These are phyloP conservation scores for Setaria viridis DNA, from an alignment of 202 grass and related monocot genomes.

Conservation along the genomic window DNA sequence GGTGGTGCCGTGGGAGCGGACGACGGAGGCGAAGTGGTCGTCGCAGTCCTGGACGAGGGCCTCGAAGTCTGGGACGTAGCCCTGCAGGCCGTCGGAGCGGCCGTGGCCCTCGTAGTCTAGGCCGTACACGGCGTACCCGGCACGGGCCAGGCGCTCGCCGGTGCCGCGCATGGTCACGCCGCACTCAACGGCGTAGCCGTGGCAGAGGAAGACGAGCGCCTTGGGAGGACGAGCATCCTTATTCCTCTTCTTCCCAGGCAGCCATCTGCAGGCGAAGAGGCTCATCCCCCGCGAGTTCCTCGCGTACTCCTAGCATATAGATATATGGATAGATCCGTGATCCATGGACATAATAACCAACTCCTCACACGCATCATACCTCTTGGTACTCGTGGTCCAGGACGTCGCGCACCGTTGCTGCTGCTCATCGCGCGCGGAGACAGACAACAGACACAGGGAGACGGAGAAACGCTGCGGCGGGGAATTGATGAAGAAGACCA, in stretches of 20 bases:
- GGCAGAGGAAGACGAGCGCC: slow-evolving; percentile 35
- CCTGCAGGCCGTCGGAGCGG: slow-evolving; percentile 66
- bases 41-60: slow-evolving; percentile 57
- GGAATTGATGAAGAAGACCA: too few species aligned
- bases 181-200: slow-evolving; percentile 80
- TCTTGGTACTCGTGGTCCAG: slow-evolving; percentile 25
- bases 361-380: not conserved
- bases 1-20: not conserved
- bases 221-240: not conserved
- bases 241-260: not conserved
- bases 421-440: too few species aligned
- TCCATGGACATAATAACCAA: too few species aligned
- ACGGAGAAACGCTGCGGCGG: too few species aligned
- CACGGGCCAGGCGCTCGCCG: slow-evolving; percentile 52
- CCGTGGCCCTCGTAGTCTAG: slow-evolving; percentile 78
- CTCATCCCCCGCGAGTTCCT: slow-evolving; percentile 53
- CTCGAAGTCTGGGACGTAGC: slow-evolving; percentile 60
- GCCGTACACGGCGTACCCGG: slow-evolving; percentile 65
- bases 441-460: too few species aligned
- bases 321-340: not conserved
- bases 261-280: slow-evolving; percentile 45
- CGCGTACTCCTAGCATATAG: slow-evolving; percentile 42
- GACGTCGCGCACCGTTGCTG: not conserved
- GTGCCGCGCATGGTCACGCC: slow-evolving; percentile 66
- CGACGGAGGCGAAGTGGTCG: slow-evolving; percentile 50